phyloP scores from a whole-genome alignment of 768 basidiomycete species.

The Russula griseocarnosa region DNA sequence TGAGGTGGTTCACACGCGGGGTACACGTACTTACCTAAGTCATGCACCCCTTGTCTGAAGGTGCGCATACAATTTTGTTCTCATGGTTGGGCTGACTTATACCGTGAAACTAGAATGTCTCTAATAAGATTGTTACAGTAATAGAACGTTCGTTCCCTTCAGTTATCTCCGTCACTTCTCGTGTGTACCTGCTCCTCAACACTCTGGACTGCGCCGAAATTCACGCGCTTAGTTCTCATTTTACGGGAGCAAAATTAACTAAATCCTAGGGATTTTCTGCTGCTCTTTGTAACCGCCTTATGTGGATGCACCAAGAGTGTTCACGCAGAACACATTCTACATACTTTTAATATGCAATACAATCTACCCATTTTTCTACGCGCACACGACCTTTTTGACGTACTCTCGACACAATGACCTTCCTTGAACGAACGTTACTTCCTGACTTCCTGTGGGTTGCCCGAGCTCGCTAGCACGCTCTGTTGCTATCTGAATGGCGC shows the following conservation, averaged over 20 bases:
- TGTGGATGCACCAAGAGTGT: conserved; percentile 24
- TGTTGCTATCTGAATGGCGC: conserved; percentile 91
- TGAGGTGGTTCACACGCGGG: conserved; percentile 52
- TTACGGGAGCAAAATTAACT: conserved; percentile 79
- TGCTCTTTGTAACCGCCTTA: conserved; percentile 31
- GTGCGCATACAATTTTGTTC: conserved; percentile 5
- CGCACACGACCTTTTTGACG: not conserved
- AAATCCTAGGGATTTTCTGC: conserved; percentile 28
- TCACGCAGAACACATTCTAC: conserved; percentile 31
- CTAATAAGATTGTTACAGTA: not conserved
- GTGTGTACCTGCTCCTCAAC: conserved; percentile 69
- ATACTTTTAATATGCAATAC: conserved; percentile 3
- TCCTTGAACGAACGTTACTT: conserved; percentile 35
- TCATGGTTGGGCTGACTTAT: not conserved
- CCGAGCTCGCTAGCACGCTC: conserved; percentile 84
- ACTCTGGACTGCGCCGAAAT: conserved; percentile 84
- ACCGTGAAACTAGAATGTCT: conserved; percentile 1
- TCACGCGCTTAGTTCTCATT: conserved; percentile 89
- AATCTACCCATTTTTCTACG: not conserved
- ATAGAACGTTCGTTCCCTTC: conserved; percentile 2
- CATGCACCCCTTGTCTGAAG: conserved; percentile 1
- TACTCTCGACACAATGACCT: not conserved
- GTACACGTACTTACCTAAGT: conserved; percentile 34
- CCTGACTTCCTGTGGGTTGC: conserved; percentile 58
- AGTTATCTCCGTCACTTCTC: not conserved